Conservation (phyloP, 768 basidiomycete genomes). For the Mycena vitilis region DNA sequence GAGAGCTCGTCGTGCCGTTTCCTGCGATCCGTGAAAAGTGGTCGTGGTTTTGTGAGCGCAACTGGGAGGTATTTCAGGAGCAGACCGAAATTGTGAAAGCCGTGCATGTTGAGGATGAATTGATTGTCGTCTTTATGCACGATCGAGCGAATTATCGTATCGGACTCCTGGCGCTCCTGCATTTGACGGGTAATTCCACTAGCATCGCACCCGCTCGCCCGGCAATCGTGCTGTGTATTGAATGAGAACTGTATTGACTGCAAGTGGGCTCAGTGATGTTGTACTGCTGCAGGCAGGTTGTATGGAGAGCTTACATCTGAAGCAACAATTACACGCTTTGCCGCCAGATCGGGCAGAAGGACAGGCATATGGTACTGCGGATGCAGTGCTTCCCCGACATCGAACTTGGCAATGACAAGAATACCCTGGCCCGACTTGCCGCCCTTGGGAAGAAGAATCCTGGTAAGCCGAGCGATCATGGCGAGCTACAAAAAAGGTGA, state of each 20-base stretch:
- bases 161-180: constrained; percentile 36
- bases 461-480: not conserved
- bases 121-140: constrained; percentile 36
- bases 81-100: constrained; percentile 42
- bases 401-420: not conserved
- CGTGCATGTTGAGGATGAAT: constrained; percentile 43
- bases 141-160: constrained; percentile 23
- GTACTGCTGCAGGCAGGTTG: too few relatives aligned
- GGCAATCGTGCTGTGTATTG: constrained; percentile 39
- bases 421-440: constrained; percentile 6
- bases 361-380: constrained; percentile 9
- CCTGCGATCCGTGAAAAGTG: not conserved
- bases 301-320: too few relatives aligned
- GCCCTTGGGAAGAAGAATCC: constrained; percentile 2
- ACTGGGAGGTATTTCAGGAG: constrained; percentile 28
- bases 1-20: not conserved
- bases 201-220: constrained; percentile 29
- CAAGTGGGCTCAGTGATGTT: too few relatives aligned
- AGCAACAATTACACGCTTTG: constrained; percentile 2
- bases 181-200: constrained; percentile 15
- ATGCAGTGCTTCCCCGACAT: constrained; percentile 6
- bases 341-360: not conserved
- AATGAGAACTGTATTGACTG: constrained; percentile 31
- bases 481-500: too few relatives aligned
- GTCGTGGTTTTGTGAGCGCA: not conserved